Base-by-base conservation (phyloP, 495 filamentous ascomycete species). In the Aspergillus wentii region DNA sequence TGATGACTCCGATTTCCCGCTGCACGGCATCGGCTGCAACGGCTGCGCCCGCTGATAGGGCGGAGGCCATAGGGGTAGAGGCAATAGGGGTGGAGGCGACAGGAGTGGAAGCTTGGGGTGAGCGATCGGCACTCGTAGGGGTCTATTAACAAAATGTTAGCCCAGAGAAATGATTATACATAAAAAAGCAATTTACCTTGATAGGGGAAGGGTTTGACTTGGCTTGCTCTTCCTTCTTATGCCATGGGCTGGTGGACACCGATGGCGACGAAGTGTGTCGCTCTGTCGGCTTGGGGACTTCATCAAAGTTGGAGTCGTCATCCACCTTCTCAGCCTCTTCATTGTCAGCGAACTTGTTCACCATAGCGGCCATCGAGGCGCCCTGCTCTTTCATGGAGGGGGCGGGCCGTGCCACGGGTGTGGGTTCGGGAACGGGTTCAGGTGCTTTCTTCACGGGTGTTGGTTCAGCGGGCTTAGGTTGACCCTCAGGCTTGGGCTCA, bases 381-480 rank as follows among this genome's bases (percentile, higher is more conserved):
- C 88, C 88, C 67, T 89, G 88, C 42, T 92, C 86, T 44, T 80
- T 80, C 68, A 89, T 79, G 4, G 76, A 81, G 2, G 78, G 79
- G 13, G 81, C 77, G 15, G 80, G 75, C 27, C 66, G 68, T 39
- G 66, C 70, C 8, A 68, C 52, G 3, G 58, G 54, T 11, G 66
- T 64, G 9, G 74, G 65, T 25, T 60, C 58, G 5, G 60, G 41
- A 19, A 46, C 38, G 16, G 68, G 57, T 44, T 72, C 66, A 17
- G 56, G 47, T 31, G 48, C 39, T 20, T 53, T 50, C 39, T 57
- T 56, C 34, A 56, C 54, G 10, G 76, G 61, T 10, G 61, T 61
- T 4, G 76, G 74, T 37, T 69, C 61, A 32, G 75, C 69, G 4
- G 78, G 68, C 33, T 69, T 66, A 11, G 72, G 64, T 17, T 73